phyloP scores from a whole-genome alignment of 2,329 filamentous ascomycete species.

The Microascus cirrosus region DNA sequence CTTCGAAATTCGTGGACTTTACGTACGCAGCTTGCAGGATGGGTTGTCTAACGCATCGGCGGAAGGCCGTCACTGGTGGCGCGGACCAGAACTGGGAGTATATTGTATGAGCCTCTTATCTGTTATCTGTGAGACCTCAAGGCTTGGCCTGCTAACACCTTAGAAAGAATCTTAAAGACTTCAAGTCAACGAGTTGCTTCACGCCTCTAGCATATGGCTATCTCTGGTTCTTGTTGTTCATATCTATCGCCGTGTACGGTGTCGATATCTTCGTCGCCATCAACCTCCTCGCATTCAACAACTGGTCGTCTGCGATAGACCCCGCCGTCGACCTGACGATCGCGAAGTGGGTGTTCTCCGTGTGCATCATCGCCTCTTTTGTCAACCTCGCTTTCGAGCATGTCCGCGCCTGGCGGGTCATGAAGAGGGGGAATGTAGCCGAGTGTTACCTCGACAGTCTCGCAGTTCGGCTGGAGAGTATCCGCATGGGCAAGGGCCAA shows the following conservation, averaged over 20 bases:
- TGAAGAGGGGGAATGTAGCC: conserved; percentile 74
- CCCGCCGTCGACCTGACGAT: conserved; percentile 66
- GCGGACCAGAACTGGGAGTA: conserved; percentile 93
- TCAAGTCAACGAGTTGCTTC: conserved; percentile 71
- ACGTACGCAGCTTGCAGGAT: conserved; percentile 30
- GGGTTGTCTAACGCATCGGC: conserved; percentile 52
- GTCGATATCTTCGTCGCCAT: conserved; percentile 91
- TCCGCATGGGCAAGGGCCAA: conserved; percentile 60
- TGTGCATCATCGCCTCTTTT: conserved; percentile 85
- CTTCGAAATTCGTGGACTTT: neutral
- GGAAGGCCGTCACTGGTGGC: conserved; percentile 52
- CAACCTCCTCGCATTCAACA: conserved; percentile 79
- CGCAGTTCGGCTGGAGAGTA: conserved; percentile 74
- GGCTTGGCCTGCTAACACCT: neutral
- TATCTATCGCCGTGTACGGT: conserved; percentile 75
- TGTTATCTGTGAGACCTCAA: neutral
- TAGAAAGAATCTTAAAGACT: conserved; percentile 49
- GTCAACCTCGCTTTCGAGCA: conserved; percentile 72
- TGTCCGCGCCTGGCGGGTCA: conserved; percentile 67
- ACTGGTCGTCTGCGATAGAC: conserved; percentile 76
- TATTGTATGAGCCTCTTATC: conserved; percentile 44
- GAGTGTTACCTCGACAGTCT: conserved; percentile 86
- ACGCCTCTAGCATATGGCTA: conserved; percentile 72
- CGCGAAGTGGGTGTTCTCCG: conserved; percentile 90
- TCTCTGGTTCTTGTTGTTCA: conserved; percentile 67